Base-by-base conservation (phyloP, 257 asterid genomes). In the Primulina eburnea region DNA sequence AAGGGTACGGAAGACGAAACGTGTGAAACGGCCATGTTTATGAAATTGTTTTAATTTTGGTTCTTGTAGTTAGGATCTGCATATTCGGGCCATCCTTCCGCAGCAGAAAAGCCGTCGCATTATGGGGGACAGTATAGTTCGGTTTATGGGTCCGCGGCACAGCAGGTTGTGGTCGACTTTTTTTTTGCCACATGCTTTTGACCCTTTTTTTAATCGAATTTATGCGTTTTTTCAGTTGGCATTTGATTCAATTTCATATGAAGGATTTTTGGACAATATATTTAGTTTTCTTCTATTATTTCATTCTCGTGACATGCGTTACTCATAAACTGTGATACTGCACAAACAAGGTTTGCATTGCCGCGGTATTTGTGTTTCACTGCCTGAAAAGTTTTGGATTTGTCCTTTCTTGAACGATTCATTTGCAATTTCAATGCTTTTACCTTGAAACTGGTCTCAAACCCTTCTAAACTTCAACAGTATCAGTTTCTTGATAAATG, bases 41-140 rank as follows among this genome's bases (percentile, higher is more conserved):
- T 64, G 8, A 43, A 32, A 4, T 63, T 38, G 14, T 6, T n/a
- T 2, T 40, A 43, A 57, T 24, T 30, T 53, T 35, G 18, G 11
- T 69, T 63, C 1, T 74, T 70, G 55, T 60, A 91, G 97, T 64
- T 89, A 86, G 92, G 85, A 64, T 81, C 82, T 70, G 77, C 85
- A 34, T 72, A 75, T 35, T 53, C 85, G 52, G 76, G 86, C 59
- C 87, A 81, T 71, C 82, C 83, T 52, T 80, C 88, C 29, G 80
- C 88, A n/a, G 68, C 86, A 24, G 78, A 62, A n/a, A 67, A 87
- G 59, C 52, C 79, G 30, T 82, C 87, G 8, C 90, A 78, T 78
- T 88, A 82, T 68, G 89, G 87, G 2, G 96, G 89, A 65, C 94
- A 90, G 80, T 93, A 90, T 68, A 75, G 79, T 80, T 81, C 93